Conservation (phyloP, 139 green algal genomes). For the Chlamydomonas schloesseri region DNA sequence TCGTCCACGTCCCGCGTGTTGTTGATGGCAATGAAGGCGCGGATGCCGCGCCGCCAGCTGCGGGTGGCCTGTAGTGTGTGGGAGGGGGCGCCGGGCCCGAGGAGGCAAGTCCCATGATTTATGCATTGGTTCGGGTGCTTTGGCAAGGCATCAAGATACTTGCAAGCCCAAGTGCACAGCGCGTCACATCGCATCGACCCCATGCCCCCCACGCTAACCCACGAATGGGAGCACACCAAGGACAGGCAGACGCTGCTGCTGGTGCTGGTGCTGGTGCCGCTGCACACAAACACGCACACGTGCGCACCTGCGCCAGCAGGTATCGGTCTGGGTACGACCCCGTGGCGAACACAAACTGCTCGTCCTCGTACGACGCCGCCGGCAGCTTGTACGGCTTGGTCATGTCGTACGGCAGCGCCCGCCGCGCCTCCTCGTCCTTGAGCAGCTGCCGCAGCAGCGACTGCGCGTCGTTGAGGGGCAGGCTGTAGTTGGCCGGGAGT, state of each 20-base stretch:
- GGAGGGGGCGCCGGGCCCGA: no score
- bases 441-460: not conserved
- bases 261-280: no score
- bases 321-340: slow-evolving; percentile 15
- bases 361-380: not conserved
- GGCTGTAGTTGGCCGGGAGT: not conserved
- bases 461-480: slow-evolving; percentile 1
- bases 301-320: slow-evolving; percentile 1
- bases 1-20: slow-evolving; percentile 8
- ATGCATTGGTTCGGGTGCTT: no score
- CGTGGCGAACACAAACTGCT: slow-evolving; percentile 31
- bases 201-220: no score
- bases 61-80: slow-evolving; percentile 16
- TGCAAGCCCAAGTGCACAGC: no score
- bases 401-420: not conserved
- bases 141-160: no score
- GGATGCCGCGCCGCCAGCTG: slow-evolving; percentile 16
- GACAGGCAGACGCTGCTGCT: no score
- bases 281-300: no score
- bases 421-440: not conserved
- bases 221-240: no score
- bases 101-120: no score
- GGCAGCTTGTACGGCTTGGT: slow-evolving; percentile 34
- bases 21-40: slow-evolving; percentile 30
- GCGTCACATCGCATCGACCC: no score